Conservation (phyloP, 805 yeast genomes). For the Metschnikowia picachoensis region DNA sequence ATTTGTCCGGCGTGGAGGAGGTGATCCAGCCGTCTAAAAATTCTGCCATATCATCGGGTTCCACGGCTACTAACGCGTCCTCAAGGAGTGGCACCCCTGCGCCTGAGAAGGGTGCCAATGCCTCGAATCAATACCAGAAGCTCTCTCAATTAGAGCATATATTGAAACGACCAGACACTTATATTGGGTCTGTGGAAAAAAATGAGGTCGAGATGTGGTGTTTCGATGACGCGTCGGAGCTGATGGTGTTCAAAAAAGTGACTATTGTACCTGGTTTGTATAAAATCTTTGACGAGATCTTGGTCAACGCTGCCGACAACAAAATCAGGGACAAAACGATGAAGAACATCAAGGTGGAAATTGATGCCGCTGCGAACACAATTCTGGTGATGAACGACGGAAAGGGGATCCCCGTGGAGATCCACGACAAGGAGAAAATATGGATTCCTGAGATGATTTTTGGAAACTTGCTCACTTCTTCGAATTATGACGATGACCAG, state of each 20-base stretch:
- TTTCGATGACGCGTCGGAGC: conserved; percentile 47
- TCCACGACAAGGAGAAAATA: conserved; percentile 85
- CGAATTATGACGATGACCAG: conserved; percentile 93
- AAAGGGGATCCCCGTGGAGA: conserved; percentile 90
- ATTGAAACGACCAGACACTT: conserved; percentile 94
- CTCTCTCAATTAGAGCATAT: conserved; percentile 95
- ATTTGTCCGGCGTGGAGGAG: conserved; percentile 9
- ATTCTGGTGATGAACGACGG: conserved; percentile 91
- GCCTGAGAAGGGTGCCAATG: conserved; percentile 24
- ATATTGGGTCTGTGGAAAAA: conserved; percentile 90
- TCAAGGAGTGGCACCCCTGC: conserved; percentile 13
- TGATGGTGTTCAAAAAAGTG: conserved; percentile 54
- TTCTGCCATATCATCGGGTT: conserved; percentile 8
- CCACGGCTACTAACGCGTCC: conserved; percentile 15
- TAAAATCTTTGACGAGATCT: conserved; percentile 93
- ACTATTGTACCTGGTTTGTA: conserved; percentile 92
- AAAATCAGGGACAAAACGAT: conserved; percentile 90
- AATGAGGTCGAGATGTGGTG: conserved; percentile 84
- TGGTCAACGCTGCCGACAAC: conserved; percentile 98
- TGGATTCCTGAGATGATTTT: conserved; percentile 95
- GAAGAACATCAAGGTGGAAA: conserved; percentile 81
- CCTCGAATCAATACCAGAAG: conserved; percentile 82
- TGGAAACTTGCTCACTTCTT: conserved; percentile 90
- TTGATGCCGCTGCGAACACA: conserved; percentile 67
- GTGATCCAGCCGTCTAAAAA: conserved; percentile 7